A percentile compares a stretch with the other conserved stretches of the same genome.
Evolutionary conservation across 2,329 filamentous ascomycete genomes (phyloP).

Genomic region (Coniosporium tulheliwenetii): DNA sequence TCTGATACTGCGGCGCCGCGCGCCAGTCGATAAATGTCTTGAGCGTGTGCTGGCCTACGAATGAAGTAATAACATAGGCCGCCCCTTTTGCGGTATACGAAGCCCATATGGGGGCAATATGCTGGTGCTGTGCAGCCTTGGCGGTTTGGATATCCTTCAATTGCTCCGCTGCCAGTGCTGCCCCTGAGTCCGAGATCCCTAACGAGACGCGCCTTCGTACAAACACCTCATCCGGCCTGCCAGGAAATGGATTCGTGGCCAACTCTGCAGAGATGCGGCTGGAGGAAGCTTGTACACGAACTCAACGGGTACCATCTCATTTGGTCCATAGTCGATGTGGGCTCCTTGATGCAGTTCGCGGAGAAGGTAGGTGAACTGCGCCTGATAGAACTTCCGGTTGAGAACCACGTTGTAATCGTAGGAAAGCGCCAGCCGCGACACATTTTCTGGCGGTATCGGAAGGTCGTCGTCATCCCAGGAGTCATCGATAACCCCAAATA

Average conservation of each 20-base stretch:
- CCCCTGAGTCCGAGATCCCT: no score
- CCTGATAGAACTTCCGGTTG: conserved; percentile 54
- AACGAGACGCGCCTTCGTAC: conserved; percentile 16
- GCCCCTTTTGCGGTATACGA: conserved; percentile 51
- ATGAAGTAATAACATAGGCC: conserved; percentile 52
- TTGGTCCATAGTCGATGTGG: conserved; percentile 48
- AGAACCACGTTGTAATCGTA: conserved; percentile 43
- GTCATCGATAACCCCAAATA: conserved; percentile 60
- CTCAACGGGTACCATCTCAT: conserved; percentile 55
- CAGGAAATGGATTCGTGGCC: conserved; percentile 50
- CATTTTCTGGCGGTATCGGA: conserved; percentile 49
- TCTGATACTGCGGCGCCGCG: conserved; percentile 46
- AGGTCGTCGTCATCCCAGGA: conserved; percentile 66
- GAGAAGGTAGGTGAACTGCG: conserved; percentile 57
- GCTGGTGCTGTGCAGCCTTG: conserved; percentile 45
- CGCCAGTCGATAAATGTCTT: conserved; percentile 49
- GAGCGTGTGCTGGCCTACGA: conserved; percentile 50
- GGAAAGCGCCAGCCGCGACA: conserved; percentile 47
- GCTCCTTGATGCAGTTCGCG: conserved; percentile 44
- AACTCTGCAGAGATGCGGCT: conserved; percentile 28
- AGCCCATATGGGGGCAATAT: conserved; percentile 55
- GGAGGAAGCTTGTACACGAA: conserved; percentile 43
- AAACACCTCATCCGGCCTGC: conserved; percentile 38
- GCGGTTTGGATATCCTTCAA: conserved; percentile 43
- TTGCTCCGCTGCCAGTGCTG: conserved; percentile 4